Percentiles rank a stretch among this genome's conserved stretches.
These are phyloP conservation scores for Phascolomyces articulosus DNA, from an alignment of 371 early-diverging fungal species.

Conservation along the genomic window DNA sequence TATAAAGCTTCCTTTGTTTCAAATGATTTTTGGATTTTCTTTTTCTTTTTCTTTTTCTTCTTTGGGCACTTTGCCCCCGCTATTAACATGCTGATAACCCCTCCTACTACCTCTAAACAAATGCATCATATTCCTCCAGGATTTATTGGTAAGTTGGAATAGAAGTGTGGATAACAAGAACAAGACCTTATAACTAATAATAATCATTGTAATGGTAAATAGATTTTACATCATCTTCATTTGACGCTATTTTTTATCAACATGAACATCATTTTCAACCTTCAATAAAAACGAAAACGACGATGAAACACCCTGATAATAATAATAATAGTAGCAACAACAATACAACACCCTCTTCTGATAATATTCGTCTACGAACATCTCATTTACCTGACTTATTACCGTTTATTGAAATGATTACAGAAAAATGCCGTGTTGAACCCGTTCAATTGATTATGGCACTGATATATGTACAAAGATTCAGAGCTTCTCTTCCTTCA, in stretches of 20 bases:
- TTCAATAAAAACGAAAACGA: not conserved
- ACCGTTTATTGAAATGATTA: constrained; percentile 50
- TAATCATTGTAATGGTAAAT: too few relatives aligned
- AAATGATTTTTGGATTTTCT: constrained; percentile 27
- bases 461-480: constrained; percentile 52
- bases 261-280: constrained; percentile 1
- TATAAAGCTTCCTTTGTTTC: not conserved
- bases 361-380: constrained; percentile 23
- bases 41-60: constrained; percentile 41
- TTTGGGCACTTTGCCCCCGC: constrained; percentile 19
- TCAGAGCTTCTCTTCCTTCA: constrained; percentile 40
- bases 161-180: too few relatives aligned
- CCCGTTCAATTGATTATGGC: constrained; percentile 51
- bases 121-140: constrained; percentile 41
- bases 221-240: constrained; percentile 53
- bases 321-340: not conserved
- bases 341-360: not conserved
- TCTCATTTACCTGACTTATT: constrained; percentile 46
- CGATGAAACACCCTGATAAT: too few relatives aligned
- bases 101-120: constrained; percentile 19
- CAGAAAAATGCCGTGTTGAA: constrained; percentile 48
- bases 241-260: constrained; percentile 49
- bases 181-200: too few relatives aligned
- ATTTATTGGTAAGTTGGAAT: constrained; percentile 46
- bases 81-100: constrained; percentile 29